These are phyloP conservation scores for Colletotrichum sp. DNA, from an alignment of 2,329 filamentous ascomycete genomes.

Conservation along the genomic window DNA sequence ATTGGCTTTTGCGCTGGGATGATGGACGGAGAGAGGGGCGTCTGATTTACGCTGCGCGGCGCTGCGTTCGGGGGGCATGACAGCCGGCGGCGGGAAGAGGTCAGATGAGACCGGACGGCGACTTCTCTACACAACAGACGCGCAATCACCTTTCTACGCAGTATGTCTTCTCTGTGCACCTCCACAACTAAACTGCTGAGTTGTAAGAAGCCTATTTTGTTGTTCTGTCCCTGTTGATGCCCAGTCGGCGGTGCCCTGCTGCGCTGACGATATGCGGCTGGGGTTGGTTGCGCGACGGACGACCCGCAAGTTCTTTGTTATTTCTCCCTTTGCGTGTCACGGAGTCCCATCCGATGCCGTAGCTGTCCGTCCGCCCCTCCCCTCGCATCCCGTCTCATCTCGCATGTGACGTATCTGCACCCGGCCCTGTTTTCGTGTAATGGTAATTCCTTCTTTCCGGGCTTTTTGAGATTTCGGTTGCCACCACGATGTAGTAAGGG, in stretches of 20 bases:
- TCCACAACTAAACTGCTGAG: background rate
- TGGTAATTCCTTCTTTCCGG: background rate
- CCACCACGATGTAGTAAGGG: background rate
- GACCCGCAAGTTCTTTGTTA: background rate
- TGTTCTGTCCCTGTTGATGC: background rate
- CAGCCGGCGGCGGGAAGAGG: background rate
- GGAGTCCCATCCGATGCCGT: background rate
- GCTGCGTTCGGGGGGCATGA: background rate
- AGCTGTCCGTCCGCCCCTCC: background rate
- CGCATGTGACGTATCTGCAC: background rate
- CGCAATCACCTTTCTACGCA: background rate
- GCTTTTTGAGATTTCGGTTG: background rate
- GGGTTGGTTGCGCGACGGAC: background rate
- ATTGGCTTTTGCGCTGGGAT: background rate
- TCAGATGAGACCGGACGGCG: constrained; percentile 17
- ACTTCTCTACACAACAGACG: constrained; percentile 4
- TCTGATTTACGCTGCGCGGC: background rate
- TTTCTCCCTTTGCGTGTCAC: background rate
- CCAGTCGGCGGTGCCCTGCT: background rate
- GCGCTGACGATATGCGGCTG: background rate
- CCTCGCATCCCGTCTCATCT: background rate
- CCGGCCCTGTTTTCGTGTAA: background rate
- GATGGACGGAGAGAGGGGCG: background rate
- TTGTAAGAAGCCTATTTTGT: background rate
- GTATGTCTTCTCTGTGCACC: background rate